Evolutionary conservation across 495 filamentous ascomycete species (phyloP), one percentile per base, ranked within the genome.

Genomic region (Penicillium parvum): DNA sequence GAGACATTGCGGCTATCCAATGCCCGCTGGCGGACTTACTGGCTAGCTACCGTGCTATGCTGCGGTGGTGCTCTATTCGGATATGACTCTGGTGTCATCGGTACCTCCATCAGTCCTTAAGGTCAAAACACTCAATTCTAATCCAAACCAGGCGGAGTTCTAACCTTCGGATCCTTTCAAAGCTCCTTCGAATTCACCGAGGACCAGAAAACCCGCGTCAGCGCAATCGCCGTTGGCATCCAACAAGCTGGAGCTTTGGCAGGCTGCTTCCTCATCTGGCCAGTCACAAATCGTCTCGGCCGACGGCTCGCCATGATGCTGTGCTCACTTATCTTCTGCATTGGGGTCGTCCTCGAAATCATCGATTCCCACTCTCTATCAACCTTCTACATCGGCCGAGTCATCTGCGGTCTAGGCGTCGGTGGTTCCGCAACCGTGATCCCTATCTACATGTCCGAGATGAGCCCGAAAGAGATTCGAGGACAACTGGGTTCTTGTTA

Each of bases 361-460:
- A 50, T 74, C 43, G 67, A 71, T 37, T 58, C 59, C 0, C 69
- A 70, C 41, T 68, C 69, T 3, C 47, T 74, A 0, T 38, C 55
- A 0, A 47, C 59, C 16, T 77, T 74, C 46, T 76, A 76, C 28
- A 35, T 64, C 0, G 71, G 68, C 6, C 61, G 78, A 35, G 64
- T 78, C 16, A 65, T 82, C 36, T 71, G 73, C 17, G 78, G 78
- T 7, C 52, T 83, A 9, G 80, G 78, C 0, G 66, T 82, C 37
- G 79, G 79, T 0, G 74, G 68, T 5, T 74, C 77, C 6, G 73
- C 76, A 0, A 76, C 74, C 8, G 67, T 78, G 10, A 74, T 78
- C 0, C 78, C 79, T 2, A 81, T 78, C 45, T 79, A 74, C 45
- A 66, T 72, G 30, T 66, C 72, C 10, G 78, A 82, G 52, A 80